These are phyloP conservation scores for Globisporangium megalacanthum DNA, from an alignment of 352 stramenopile species.

Conservation along the genomic window DNA sequence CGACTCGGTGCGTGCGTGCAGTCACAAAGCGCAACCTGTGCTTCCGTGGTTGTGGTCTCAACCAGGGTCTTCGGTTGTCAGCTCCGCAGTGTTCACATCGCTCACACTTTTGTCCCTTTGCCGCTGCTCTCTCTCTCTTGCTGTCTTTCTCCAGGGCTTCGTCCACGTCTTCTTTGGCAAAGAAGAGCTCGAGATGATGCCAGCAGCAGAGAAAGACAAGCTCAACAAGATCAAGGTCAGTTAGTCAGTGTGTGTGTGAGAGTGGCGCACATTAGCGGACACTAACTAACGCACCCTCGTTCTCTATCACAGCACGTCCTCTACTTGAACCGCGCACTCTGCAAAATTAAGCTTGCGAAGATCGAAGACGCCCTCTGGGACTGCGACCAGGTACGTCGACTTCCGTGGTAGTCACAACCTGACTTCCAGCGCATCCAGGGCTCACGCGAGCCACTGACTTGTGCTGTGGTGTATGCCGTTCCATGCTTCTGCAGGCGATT, in stretches of 20 bases:
- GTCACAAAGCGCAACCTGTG: too few relatives aligned
- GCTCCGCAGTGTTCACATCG: too few relatives aligned
- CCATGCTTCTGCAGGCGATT: slow-evolving; percentile 38
- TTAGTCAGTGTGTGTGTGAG: neutral
- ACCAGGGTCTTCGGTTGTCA: neutral
- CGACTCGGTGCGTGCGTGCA: slow-evolving; percentile 45
- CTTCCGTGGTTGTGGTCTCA: neutral
- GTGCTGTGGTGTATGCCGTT: neutral
- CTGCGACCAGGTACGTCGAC: slow-evolving; percentile 56
- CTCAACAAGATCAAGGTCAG: slow-evolving; percentile 75
- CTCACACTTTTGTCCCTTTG: neutral
- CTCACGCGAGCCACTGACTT: neutral
- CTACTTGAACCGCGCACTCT: slow-evolving; percentile 79
- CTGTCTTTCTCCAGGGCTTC: slow-evolving; percentile 43
- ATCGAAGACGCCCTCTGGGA: slow-evolving; percentile 83
- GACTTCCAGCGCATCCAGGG: too few relatives aligned
- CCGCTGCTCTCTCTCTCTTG: slow-evolving; percentile 2
- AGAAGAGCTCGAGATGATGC: slow-evolving; percentile 80
- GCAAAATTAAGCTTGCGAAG: slow-evolving; percentile 82
- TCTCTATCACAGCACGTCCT: slow-evolving; percentile 34
- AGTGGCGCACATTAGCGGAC: neutral
- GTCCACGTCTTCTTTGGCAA: slow-evolving; percentile 86
- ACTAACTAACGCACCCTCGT: neutral
- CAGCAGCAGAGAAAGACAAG: slow-evolving; percentile 66
- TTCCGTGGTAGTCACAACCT: neutral